Base-by-base conservation (phyloP, 2,329 filamentous ascomycete species). In the Metarhizium humberi region DNA sequence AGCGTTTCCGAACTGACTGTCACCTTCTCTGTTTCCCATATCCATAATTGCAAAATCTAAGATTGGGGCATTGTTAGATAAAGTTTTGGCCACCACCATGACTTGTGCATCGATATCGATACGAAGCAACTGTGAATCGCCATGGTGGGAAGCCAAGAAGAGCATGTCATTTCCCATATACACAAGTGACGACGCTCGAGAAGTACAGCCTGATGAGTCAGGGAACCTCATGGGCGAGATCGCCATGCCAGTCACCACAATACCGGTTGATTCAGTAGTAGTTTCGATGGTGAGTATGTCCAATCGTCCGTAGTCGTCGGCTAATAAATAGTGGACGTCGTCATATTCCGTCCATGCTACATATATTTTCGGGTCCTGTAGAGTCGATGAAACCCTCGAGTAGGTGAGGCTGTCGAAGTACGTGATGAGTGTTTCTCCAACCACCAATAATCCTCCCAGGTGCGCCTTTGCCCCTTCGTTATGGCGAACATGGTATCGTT, bases 41-140 rank as follows among this genome's bases (percentile, higher is more conserved):
- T 97, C 94, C 90, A 97, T 96, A 16, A 99, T 84, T 1, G 88
- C 86, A 63, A 99, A 96, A 67, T 99, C 94, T 43, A 97, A 73
- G 46, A 99, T 88, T 0, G 94, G 94, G 0, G 88, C 91, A 62
- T 97, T 90, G 65, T 96, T 99, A 4, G 68, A 67, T 16, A 73
- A 59, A 0, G 83, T 87, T 66, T 96, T 90, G 10, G 94, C 69
- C 4, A 92, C 70, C 50, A 85, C 76, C 57, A 92, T 75, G 0
- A 77, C 65, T 29, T 66, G 62, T 0, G 68, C 61, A 2, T 70
- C 63, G 6, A 72, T 59, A 20, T 74, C 79, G 36, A 86, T 76
- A 53, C 80, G 77, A 48, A 94, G 80, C 8, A 97, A 78, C 66
- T 96, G 91, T 1, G 90, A 95, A 68, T 99, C 90, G 40, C 92